Evolutionary conservation across 2,329 filamentous ascomycete species (phyloP).

Genomic region (Diaporthe australafricana): DNA sequence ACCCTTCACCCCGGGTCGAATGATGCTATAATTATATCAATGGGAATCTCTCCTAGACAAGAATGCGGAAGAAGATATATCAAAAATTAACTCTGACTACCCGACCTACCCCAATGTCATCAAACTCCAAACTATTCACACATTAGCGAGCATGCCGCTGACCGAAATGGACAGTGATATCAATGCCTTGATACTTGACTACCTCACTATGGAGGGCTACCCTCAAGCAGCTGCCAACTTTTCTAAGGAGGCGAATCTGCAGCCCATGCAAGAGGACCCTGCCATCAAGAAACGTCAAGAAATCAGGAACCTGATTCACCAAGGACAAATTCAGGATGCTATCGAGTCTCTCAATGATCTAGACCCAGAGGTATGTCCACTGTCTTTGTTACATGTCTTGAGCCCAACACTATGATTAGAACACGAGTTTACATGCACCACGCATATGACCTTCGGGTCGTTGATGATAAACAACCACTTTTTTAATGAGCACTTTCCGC

Average conservation of each 20-base stretch:
- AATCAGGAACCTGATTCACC: slow-evolving; percentile 87
- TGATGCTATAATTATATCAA: slow-evolving; percentile 90
- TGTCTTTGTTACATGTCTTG: slow-evolving; percentile 16
- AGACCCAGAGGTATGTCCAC: slow-evolving; percentile 80
- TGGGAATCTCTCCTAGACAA: slow-evolving; percentile 99
- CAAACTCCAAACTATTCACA: slow-evolving; percentile 1
- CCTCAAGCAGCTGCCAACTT: slow-evolving; percentile 93
- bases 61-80: slow-evolving; percentile 83
- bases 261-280: slow-evolving; percentile 76
- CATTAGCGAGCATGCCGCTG: slow-evolving; percentile 31
- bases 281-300: slow-evolving; percentile 83
- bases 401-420: slow-evolving; percentile 86
- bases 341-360: slow-evolving; percentile 90
- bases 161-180: slow-evolving; percentile 76
- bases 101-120: slow-evolving; percentile 45
- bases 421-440: slow-evolving; percentile 96
- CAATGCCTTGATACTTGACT: slow-evolving; percentile 95
- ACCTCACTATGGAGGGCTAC: slow-evolving; percentile 95
- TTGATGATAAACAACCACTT: slow-evolving; percentile 90
- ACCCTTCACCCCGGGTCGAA: slow-evolving; percentile 50
- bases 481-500: slow-evolving; percentile 73
- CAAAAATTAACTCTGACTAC: slow-evolving; percentile 84
- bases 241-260: slow-evolving; percentile 90
- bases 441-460: slow-evolving; percentile 89
- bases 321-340: slow-evolving; percentile 85